Base-by-base conservation (phyloP, 106 monocot species). In the Dendrobium officinale region DNA sequence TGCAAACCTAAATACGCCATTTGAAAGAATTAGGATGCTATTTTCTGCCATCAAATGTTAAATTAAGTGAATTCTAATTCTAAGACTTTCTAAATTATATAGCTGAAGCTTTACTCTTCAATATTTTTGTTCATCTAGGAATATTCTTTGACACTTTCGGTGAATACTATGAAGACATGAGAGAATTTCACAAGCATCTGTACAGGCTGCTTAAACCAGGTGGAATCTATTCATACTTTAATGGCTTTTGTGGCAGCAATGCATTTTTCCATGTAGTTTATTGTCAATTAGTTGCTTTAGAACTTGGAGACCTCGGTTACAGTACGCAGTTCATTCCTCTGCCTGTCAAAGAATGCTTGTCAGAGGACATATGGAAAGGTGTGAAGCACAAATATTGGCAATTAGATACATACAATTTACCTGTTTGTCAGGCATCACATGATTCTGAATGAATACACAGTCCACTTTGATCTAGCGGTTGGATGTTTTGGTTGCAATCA, bases 131-230 rank as follows among this genome's bases (percentile, higher is more conserved):
- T 24, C 51, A 11, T 47, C 9, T 84, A 98, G 98, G 98, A 67
- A 95, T 98, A 78, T 98, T 98, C 81, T 98, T 98, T 27, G 98
- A 98, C 59, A 98, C 98, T 0, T 98, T 95, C 43, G 94, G 98
- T 13, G 98, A 98, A 83, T 92, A 93, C 82, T 95, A 98, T 56
- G 98, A 98, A 80, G 98, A 98, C 84, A 83, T 95, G 89, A 89
- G 89, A 75, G 80, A 89, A 83, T 95, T 98, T 83, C 98, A 98
- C 73, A 81, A 92, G 80, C 84, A 92, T 80, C 92, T 98, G 77
- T 89, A 89, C 59, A 87, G 80, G 59, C 79, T 98, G 47, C 84
- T 98, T 75, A 98, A 89, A 67, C 91, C 89, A 31, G 95, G 87
- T 82, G 98, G 98, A 22, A 89, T 95, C 33, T 98, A 98, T 76